Evolutionary conservation across 306 rosid species (phyloP).

Genomic region (Dalbergia cultrata): DNA sequence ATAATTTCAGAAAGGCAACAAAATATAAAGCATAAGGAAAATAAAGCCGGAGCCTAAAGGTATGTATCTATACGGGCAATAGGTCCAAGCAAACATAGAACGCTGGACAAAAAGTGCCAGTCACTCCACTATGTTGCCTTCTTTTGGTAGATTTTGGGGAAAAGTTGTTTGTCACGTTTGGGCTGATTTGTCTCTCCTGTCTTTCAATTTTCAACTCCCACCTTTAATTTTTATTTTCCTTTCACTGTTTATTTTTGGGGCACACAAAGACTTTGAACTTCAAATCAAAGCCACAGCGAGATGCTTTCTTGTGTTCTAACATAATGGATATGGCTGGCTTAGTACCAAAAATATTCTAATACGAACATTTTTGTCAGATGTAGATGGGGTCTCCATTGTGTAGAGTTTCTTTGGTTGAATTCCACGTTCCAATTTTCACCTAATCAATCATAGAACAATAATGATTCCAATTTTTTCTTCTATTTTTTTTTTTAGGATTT

Average conservation of each 20-base stretch:
- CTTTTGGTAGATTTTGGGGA: slow-evolving; percentile 42
- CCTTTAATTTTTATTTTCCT: neutral
- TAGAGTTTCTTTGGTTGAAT: slow-evolving; percentile 13
- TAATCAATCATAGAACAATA: slow-evolving; percentile 43
- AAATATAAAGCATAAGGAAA: neutral
- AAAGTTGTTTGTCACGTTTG: slow-evolving; percentile 68
- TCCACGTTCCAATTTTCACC: slow-evolving; percentile 27
- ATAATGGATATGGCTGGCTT: slow-evolving; percentile 9
- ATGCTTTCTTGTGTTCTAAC: slow-evolving; percentile 23
- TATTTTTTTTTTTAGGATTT: neutral
- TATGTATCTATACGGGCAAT: neutral
- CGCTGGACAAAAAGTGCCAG: slow-evolving; percentile 34
- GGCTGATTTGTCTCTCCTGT: slow-evolving; percentile 35
- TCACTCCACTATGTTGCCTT: slow-evolving; percentile 31
- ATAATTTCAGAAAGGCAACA: neutral
- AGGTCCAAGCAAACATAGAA: slow-evolving; percentile 24
- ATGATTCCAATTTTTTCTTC: neutral
- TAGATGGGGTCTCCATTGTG: slow-evolving; percentile 43
- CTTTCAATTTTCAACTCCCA: slow-evolving; percentile 37
- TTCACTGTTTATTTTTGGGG: slow-evolving; percentile 4
- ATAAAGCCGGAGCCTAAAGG: neutral
- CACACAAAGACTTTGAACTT: slow-evolving; percentile 37
- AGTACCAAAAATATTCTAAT: neutral
- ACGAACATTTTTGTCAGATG: slow-evolving; percentile 30
- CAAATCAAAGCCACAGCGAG: slow-evolving; percentile 11